phyloP scores from a whole-genome alignment of 805 yeast genomes.

The Monosporozyma unispora region DNA sequence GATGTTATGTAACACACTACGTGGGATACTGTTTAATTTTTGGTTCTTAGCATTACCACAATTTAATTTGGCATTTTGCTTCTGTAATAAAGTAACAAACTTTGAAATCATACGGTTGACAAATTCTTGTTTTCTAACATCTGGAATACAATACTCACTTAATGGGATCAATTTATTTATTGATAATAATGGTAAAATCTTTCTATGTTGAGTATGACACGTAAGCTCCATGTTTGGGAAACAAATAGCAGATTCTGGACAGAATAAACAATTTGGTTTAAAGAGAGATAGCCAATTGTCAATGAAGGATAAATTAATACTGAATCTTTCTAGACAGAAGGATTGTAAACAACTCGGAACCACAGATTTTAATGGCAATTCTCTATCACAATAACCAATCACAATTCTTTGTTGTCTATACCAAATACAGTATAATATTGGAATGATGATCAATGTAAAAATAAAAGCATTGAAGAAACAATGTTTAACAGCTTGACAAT shows the following conservation, averaged over 20 bases:
- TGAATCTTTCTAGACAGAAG: neutral
- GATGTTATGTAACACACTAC: slow-evolving; percentile 37
- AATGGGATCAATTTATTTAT: slow-evolving; percentile 50
- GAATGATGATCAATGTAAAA: slow-evolving; percentile 23
- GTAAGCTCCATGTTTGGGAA: slow-evolving; percentile 44
- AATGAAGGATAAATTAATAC: slow-evolving; percentile 28
- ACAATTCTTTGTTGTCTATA: slow-evolving; percentile 51
- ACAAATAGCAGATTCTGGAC: slow-evolving; percentile 77
- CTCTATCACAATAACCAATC: slow-evolving; percentile 62
- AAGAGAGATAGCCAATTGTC: slow-evolving; percentile 33
- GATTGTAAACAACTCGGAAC: slow-evolving; percentile 13
- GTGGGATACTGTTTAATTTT: slow-evolving; percentile 40
- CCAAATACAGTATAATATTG: slow-evolving; percentile 38
- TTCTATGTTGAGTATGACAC: slow-evolving; percentile 59
- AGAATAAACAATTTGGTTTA: slow-evolving; percentile 57
- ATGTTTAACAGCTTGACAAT: neutral
- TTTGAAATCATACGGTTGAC: slow-evolving; percentile 53
- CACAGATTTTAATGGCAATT: slow-evolving; percentile 28
- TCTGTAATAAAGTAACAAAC: slow-evolving; percentile 50
- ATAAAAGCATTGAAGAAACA: neutral
- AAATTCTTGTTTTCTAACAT: slow-evolving; percentile 56
- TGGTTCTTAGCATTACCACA: slow-evolving; percentile 43
- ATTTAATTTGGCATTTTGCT: slow-evolving; percentile 49
- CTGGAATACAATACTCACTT: slow-evolving; percentile 59
- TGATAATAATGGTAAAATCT: slow-evolving; percentile 21